These are phyloP conservation scores for thale cress (Arabidopsis thaliana) DNA, from an alignment of 345 rosid genomes.

Conservation along the genomic window TAIR10.1 NC_003075.7:6477001-6477500, in stretches of 20 bases:
- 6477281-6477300: conserved; percentile 48
- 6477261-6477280: conserved; percentile 32
- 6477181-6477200: conserved; percentile 51
- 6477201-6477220: conserved; percentile 33
- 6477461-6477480: conserved; percentile 41
- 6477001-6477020: conserved; percentile 10
- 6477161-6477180: conserved; percentile 49
- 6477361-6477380: conserved; percentile 40
- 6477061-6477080: conserved; percentile 49
- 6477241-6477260: conserved; percentile 30
- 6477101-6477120: conserved; percentile 48
- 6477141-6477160: conserved; percentile 49
- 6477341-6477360: neutral
- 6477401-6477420: conserved; percentile 39
- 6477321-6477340: neutral
- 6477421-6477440: conserved; percentile 42
- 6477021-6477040: conserved; percentile 1
- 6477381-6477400: conserved; percentile 23
- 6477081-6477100: conserved; percentile 55
- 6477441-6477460: conserved; percentile 53
- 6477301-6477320: neutral
- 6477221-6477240: conserved; percentile 37
- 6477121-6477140: conserved; percentile 46
- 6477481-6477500: conserved; percentile 17
- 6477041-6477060: conserved; percentile 39